Evolutionary conservation across 176 grass and related monocot genomes (phyloP).

Genomic region (Ensete ventricosum): DNA sequence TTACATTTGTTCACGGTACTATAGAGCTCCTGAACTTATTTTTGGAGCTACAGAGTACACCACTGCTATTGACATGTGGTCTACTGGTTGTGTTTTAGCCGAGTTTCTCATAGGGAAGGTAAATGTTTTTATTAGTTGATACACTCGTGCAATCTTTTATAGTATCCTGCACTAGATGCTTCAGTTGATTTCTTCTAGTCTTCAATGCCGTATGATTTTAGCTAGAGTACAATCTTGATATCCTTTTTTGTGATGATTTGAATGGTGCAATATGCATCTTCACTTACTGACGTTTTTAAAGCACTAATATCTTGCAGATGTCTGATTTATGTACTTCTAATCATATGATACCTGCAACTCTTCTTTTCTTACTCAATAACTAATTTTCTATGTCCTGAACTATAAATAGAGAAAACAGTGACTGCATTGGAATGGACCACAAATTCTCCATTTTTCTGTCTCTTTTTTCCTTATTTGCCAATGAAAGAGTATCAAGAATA

Average conservation of each 20-base stretch:
- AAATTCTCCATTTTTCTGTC: no score
- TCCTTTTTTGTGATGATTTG: background rate
- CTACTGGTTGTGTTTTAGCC: slow-evolving; percentile 60
- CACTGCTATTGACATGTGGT: slow-evolving; percentile 65
- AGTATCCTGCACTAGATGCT: background rate
- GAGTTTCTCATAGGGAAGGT: slow-evolving; percentile 64
- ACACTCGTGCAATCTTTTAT: background rate
- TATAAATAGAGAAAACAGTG: no score
- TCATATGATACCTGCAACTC: no score
- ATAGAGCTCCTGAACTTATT: slow-evolving; percentile 60
- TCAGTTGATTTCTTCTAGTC: background rate
- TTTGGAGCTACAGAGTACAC: slow-evolving; percentile 68
- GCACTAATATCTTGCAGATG: background rate
- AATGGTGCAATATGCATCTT: background rate
- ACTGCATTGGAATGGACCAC: no score
- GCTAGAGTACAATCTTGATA: background rate
- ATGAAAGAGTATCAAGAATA: no score
- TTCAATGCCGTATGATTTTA: background rate
- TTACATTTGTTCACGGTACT: slow-evolving; percentile 66
- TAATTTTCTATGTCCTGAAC: no score
- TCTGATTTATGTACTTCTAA: no score
- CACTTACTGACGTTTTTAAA: background rate
- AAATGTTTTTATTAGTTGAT: background rate
- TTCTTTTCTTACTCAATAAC: no score
- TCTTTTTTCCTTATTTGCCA: no score